A percentile compares a stretch with the other conserved stretches of the same genome.
phyloP scores from a whole-genome alignment of 2,329 filamentous ascomycete genomes.

The Tolypocladium pustulatum region DNA sequence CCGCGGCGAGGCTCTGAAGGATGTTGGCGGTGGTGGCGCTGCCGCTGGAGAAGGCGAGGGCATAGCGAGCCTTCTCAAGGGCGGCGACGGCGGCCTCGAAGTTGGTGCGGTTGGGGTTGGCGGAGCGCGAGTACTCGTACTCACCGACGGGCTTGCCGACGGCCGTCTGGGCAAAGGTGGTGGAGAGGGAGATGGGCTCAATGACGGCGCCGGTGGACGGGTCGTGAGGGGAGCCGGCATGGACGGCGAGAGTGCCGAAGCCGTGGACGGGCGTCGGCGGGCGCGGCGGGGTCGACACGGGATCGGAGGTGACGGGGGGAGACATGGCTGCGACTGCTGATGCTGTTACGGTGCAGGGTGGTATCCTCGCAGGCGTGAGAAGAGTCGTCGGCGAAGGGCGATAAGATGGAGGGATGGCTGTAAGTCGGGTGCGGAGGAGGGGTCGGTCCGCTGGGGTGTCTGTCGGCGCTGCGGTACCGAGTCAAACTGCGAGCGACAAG shows the following conservation, averaged over 20 bases:
- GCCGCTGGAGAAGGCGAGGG: slow-evolving; percentile 88
- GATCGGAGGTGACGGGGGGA: slow-evolving; percentile 26
- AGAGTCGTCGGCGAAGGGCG: neutral
- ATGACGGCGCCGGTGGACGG: slow-evolving; percentile 91
- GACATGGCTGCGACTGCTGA: slow-evolving; percentile 11
- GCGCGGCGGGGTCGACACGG: slow-evolving; percentile 63
- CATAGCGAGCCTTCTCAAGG: slow-evolving; percentile 84
- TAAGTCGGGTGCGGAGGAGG: neutral
- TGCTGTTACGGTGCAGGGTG: too few relatives aligned
- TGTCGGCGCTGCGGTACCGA: neutral
- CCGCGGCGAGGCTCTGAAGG: slow-evolving; percentile 81
- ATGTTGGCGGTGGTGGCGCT: slow-evolving; percentile 90
- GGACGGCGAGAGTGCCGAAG: slow-evolving; percentile 91
- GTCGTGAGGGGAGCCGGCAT: slow-evolving; percentile 86
- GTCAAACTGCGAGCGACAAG: neutral
- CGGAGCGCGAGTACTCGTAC: slow-evolving; percentile 89
- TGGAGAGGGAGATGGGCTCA: slow-evolving; percentile 89
- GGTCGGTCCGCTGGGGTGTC: neutral
- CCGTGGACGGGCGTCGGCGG: slow-evolving; percentile 61
- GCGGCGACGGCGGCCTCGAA: slow-evolving; percentile 88
- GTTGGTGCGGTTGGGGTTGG: slow-evolving; percentile 91
- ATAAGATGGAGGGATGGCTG: neutral
- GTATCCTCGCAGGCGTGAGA: neutral
- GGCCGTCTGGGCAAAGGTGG: slow-evolving; percentile 84
- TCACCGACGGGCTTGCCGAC: slow-evolving; percentile 79